Base-by-base conservation (phyloP, 441 rosid species). In the Gossypium aridum region DNA sequence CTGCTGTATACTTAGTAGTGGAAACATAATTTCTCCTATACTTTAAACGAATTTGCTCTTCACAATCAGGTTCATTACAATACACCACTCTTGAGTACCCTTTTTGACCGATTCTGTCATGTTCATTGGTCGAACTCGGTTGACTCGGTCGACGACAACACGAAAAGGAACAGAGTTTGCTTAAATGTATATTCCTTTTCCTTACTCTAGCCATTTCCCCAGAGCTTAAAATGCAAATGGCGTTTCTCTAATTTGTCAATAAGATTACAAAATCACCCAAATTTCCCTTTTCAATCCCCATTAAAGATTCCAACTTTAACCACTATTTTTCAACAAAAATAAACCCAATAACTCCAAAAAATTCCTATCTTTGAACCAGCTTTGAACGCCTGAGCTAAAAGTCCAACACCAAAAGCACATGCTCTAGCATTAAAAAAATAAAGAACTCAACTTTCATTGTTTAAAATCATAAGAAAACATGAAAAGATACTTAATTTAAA, bases 61-160 rank as follows among this genome's bases (percentile, higher is more conserved):
- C 87, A 31, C 79, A 83, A 71, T 91, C 90, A 45, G 97, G 94
- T 16, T 87, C 93, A 76, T 93, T 95, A 79, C 98, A 95, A 75
- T 84, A 86, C 73, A 91, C 97, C 75, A 88, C 85, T 83, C 97
- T 90, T 0, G 94, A 93, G 82, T 86, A 89, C 39, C 90, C 92
- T 49, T 63, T 86, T 75, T 85, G 74, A 34, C 97, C 97, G 59
- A 87, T 86, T 65, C 79, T 91, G 60, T 76, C 70, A 86, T 87
- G 87, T 43, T 87, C 85, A 7, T 86, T 84, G 59, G 76, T 66
- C 39, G 77, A 72, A 0, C 77, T 76, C 10, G 87, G 79, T 71
- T 34, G 43, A 34, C 43, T 34, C 9, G 43, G 43, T 34, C 43
- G 43, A 34, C 80, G 80, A 17, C 76, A 85, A 80, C 97, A 91